Evolutionary conservation across 495 filamentous ascomycete species (phyloP).

Genomic region (Penicillium soppii): DNA sequence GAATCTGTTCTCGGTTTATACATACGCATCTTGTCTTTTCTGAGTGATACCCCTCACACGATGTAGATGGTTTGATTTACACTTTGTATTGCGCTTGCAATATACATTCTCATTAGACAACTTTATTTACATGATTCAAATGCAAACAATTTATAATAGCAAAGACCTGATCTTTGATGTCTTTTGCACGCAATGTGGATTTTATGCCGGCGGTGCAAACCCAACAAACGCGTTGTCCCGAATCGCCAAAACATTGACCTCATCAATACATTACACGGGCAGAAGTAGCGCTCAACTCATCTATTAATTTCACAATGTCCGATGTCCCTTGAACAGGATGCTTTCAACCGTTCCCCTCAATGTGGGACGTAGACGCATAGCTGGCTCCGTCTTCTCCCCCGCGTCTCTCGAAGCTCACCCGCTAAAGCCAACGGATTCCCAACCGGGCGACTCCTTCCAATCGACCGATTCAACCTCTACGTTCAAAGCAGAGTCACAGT

Average conservation of each 20-base stretch:
- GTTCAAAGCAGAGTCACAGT: slow-evolving; percentile 15
- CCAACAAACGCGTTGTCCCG: neutral
- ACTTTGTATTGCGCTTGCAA: too few species aligned
- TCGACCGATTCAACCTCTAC: slow-evolving; percentile 19
- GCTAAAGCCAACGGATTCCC: slow-evolving; percentile 5
- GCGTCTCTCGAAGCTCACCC: slow-evolving; percentile 32
- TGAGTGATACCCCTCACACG: slow-evolving; percentile 8
- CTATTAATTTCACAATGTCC: slow-evolving; percentile 11
- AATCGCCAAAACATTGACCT: slow-evolving; percentile 6
- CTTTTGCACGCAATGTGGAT: too few species aligned
- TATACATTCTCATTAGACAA: neutral
- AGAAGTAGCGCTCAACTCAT: neutral
- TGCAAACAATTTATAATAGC: too few species aligned
- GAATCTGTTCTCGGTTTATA: neutral
- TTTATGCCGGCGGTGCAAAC: neutral
- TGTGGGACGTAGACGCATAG: slow-evolving; percentile 43
- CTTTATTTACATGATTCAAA: neutral
- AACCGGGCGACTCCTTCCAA: slow-evolving; percentile 19
- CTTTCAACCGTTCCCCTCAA: slow-evolving; percentile 28
- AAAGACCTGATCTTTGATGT: too few species aligned
- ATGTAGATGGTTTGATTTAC: slow-evolving; percentile 4
- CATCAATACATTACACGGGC: too few species aligned
- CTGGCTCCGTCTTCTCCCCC: slow-evolving; percentile 53
- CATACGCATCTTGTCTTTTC: neutral
- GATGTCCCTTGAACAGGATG: slow-evolving; percentile 17